Evolutionary conservation across 768 basidiomycete species (phyloP).

Genomic region (Termitomyces sp.): DNA sequence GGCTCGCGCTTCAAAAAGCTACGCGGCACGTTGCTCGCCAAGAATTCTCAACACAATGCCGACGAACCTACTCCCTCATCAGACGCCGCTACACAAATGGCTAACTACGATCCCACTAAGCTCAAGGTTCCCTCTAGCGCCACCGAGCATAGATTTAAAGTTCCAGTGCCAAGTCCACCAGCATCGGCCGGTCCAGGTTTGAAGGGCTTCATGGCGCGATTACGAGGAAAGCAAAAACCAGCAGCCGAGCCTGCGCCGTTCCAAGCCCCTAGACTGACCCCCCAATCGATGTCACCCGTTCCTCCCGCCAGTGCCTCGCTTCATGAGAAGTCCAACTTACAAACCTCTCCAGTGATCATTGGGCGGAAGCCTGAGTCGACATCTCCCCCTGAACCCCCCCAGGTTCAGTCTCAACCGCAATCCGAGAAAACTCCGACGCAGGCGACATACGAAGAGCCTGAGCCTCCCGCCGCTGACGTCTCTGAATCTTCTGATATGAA

Average conservation of each 20-base stretch:
- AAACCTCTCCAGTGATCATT: constrained; percentile 11
- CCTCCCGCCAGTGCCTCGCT: constrained; percentile 26
- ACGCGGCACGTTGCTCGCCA: constrained; percentile 59
- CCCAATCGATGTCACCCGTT: constrained; percentile 25
- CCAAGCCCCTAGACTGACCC: constrained; percentile 21
- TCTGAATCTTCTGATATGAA: constrained; percentile 23
- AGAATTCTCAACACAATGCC: constrained; percentile 31
- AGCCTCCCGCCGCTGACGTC: constrained; percentile 13
- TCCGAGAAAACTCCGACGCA: constrained; percentile 6
- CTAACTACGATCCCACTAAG: constrained; percentile 36
- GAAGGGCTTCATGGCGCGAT: constrained; percentile 78
- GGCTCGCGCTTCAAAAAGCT: constrained; percentile 72
- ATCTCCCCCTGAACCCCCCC: constrained; percentile 14
- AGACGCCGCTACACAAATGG: constrained; percentile 33
- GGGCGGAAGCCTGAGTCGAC: constrained; percentile 24
- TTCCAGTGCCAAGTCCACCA: constrained; percentile 55
- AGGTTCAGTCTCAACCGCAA: background rate
- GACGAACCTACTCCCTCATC: constrained; percentile 47
- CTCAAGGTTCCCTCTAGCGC: constrained; percentile 36
- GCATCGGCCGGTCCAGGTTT: constrained; percentile 69
- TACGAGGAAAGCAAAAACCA: constrained; percentile 48
- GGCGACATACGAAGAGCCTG: constrained; percentile 3
- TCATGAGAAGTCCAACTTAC: constrained; percentile 25
- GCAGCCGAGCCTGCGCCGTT: constrained; percentile 26
- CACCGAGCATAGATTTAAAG: constrained; percentile 51